phyloP scores from a whole-genome alignment of 495 filamentous ascomycete species.

The Parachaetomium inaequale region DNA sequence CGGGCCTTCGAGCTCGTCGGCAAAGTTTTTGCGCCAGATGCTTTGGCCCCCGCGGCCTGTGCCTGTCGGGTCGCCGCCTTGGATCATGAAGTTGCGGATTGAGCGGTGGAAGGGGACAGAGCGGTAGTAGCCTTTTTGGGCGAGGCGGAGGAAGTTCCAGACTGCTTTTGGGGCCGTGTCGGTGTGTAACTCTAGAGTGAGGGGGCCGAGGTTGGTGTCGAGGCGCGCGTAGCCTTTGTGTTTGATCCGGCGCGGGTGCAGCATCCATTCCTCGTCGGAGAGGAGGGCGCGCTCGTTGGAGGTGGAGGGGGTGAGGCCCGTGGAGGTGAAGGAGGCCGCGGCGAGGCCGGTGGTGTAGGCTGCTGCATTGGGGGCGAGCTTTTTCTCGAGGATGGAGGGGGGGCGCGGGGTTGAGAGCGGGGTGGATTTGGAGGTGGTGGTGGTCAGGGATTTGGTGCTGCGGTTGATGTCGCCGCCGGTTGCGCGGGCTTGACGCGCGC shows the following conservation, averaged over 20 bases:
- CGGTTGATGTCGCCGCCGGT: slow-evolving; percentile 50
- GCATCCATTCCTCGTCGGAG: slow-evolving; percentile 92
- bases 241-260: slow-evolving; percentile 82
- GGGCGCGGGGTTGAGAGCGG: slow-evolving; percentile 14
- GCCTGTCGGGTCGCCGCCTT: slow-evolving; percentile 91
- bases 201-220: slow-evolving; percentile 72
- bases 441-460: slow-evolving; percentile 38
- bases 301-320: slow-evolving; percentile 88
- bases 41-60: slow-evolving; percentile 83
- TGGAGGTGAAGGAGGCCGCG: slow-evolving; percentile 92
- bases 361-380: slow-evolving; percentile 75
- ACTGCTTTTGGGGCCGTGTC: slow-evolving; percentile 89
- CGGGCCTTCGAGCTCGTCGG: slow-evolving; percentile 90
- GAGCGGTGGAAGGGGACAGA: slow-evolving; percentile 82
- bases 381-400: slow-evolving; percentile 47
- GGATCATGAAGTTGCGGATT: slow-evolving; percentile 96
- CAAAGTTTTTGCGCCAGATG: slow-evolving; percentile 87
- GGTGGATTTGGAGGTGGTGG: slow-evolving; percentile 28
- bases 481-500: slow-evolving; percentile 59
- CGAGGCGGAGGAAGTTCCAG: slow-evolving; percentile 91
- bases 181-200: slow-evolving; percentile 87
- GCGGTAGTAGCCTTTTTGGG: slow-evolving; percentile 86
- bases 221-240: slow-evolving; percentile 85
- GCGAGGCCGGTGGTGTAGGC: slow-evolving; percentile 86
- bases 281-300: slow-evolving; percentile 77